Base-by-base conservation (phyloP, 192 early-diverging fungal species). In the Podila epicladia region DNA sequence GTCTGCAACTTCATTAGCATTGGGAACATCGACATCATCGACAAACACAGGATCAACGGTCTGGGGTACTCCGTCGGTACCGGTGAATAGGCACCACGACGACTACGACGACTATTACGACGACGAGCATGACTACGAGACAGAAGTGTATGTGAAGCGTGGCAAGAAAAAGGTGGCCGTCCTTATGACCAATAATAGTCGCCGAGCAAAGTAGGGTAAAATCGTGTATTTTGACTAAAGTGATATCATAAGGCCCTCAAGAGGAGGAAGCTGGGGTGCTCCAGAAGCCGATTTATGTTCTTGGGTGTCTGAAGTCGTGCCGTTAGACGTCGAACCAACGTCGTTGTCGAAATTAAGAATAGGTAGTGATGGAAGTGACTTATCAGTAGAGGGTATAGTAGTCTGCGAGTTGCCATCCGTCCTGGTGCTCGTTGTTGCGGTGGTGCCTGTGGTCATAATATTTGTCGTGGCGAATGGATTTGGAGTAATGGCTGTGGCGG, bases 81-180 rank as follows among this genome's bases (percentile, higher is more conserved):
- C 71, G 0, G 41, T 55, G 6, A 71, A 53, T 41, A 59, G 74
- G 41, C 70, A 62, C 22, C 65, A 72, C 11, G 71, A 83, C 41
- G 66, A 76, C 19, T 60, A 76, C 50, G 71, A 75, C 35, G 69
- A 76, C 22, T 68, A 82, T 20, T 64, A 74, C 9, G 84, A 85
- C 8, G 74, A 85, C 11, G 77, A 82, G 12, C 75, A 71, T 51
- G 79, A 82, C 26, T 71, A 78, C 50, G 84, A 85, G 26, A 71
- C 74, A n/a, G 71, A 75, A 6, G 63, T 85, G n/a, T 79, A 82
- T 19, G 67, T 75, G 7, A 85, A 85, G 69, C 80, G 82, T 35
- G 84, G 84, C 66, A 85, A 85, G 68, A 85, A 85, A 67, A 85
- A 85, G 31, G 58, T 85, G 45, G 62, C 79, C 3, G 58, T 85